Percentiles rank a stretch among this genome's conserved stretches.
Conservation (phyloP, 805 yeast genomes). For the Ogataea nakhonphanomensis region DNA sequence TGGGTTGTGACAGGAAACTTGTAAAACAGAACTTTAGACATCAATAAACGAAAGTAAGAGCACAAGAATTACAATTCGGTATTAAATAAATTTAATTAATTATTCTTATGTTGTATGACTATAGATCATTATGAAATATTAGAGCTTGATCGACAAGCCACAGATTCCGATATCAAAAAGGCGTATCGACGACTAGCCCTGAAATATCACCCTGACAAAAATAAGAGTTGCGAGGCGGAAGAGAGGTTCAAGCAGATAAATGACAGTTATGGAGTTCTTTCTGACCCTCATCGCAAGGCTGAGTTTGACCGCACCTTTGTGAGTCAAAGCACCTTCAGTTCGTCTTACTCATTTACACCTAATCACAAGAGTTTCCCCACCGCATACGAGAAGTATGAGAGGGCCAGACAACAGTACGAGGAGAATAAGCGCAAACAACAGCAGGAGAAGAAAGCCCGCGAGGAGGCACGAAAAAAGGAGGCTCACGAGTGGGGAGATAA, state of each 20-base stretch:
- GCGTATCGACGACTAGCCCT: slow-evolving; percentile 77
- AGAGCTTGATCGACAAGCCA: slow-evolving; percentile 52
- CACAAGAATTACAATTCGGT: not conserved
- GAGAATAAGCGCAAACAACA: slow-evolving; percentile 16
- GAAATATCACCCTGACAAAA: slow-evolving; percentile 78
- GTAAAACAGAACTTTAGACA: slow-evolving; percentile 42
- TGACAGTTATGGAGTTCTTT: slow-evolving; percentile 81
- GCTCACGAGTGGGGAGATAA: slow-evolving; percentile 9
- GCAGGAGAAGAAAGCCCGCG: slow-evolving; percentile 15
- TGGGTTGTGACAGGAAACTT: slow-evolving; percentile 55
- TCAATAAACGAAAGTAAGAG: not conserved
- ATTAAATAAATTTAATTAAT: slow-evolving; percentile 1
- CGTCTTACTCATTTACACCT: slow-evolving; percentile 1
- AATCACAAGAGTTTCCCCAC: slow-evolving; percentile 2
- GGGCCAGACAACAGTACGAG: slow-evolving; percentile 24
- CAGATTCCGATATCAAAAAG: slow-evolving; percentile 61
- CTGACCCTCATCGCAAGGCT: slow-evolving; percentile 55
- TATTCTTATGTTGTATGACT: slow-evolving; percentile 4
- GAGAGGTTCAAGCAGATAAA: slow-evolving; percentile 83
- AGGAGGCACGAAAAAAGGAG: slow-evolving; percentile 9
- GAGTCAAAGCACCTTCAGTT: slow-evolving; percentile 1
- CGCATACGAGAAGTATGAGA: slow-evolving; percentile 22
- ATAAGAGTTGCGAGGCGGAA: slow-evolving; percentile 59
- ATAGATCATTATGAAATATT: slow-evolving; percentile 58
- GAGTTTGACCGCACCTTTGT: slow-evolving; percentile 49